Percentiles rank a stretch among this genome's conserved stretches.
These are phyloP conservation scores for Rubia balearica DNA, from an alignment of 305 asterid species.

Conservation along the genomic window DNA sequence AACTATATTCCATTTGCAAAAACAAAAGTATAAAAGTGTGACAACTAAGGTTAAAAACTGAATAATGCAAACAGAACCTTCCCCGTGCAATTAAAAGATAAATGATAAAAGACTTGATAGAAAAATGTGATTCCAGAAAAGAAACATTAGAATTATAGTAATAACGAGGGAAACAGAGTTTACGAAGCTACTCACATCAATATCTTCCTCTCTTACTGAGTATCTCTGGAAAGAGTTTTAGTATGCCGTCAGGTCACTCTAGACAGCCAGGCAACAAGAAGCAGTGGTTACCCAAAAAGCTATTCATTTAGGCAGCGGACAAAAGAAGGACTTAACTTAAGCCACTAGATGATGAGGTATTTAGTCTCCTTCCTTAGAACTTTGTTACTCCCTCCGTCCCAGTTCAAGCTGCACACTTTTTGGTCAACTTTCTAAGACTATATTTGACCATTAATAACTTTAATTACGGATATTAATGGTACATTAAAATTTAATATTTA, in stretches of 20 bases:
- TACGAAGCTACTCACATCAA: conserved; percentile 54
- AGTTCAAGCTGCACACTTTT: too few species aligned
- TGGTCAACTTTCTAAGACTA: too few species aligned
- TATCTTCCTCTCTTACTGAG: conserved; percentile 74
- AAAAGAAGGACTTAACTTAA: conserved; percentile 38
- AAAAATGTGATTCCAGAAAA: neutral
- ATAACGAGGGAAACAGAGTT: neutral
- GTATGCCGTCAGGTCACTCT: conserved; percentile 38
- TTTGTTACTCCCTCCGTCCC: too few species aligned
- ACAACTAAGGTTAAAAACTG: neutral
- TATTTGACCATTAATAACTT: too few species aligned
- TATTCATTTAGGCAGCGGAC: conserved; percentile 22
- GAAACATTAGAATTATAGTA: neutral
- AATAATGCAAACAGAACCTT: neutral
- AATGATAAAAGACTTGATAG: neutral
- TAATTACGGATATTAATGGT: too few species aligned
- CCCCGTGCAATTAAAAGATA: neutral
- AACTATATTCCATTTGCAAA: neutral
- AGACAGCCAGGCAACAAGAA: conserved; percentile 21
- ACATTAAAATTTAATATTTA: too few species aligned
- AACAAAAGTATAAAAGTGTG: neutral
- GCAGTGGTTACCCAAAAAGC: conserved; percentile 19
- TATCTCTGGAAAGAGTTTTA: conserved; percentile 37
- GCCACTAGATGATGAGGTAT: conserved; percentile 54
- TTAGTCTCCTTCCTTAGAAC: conserved; percentile 7